Evolutionary conservation across 2,329 filamentous ascomycete species (phyloP), one percentile per base, ranked within the genome.

Genomic region (Alternaria gansuensis): DNA sequence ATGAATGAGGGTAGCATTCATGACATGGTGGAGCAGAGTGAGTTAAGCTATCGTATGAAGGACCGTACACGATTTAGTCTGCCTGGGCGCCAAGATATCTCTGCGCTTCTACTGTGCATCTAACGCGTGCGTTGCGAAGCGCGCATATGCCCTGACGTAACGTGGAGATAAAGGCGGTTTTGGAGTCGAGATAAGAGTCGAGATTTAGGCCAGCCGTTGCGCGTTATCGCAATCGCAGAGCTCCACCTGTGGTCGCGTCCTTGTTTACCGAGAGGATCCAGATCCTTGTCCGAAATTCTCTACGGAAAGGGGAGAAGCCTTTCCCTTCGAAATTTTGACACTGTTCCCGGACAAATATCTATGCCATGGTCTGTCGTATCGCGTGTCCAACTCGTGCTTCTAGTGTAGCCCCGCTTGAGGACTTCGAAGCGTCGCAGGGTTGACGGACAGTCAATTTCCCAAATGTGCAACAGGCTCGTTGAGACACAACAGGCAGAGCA

Each of bases 71-170:
- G 48, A 49, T 43, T 46, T 45, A 43, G 55, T 55, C 55, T 60
- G 36, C 28, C 68, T 72, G 51, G 69, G 68, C 66, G 67, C 67
- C 67, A 43, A 70, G 68, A 51, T 45, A 57, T 41, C 54, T 59
- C 52, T 24, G 44, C 59, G 49, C 31, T 41, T 57, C 24, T 60
- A 54, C 29, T 52, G 41, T 60, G 53, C 61, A 57, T 55, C 60
- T 59, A 51, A 51, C 55, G 57, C 54, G 43, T 51, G 54, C 59
- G 51, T 31, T 51, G 51, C 52, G 52, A 53, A 51, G 45, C 45
- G 11, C 29, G 45, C 13, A 31, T 51, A 43, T 33, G 37, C 34
- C 46, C 45, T 69, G 57, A 70, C 65, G 69, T 70, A 70, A 70
- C 23, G 37, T 29, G 11, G 11, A 69, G 68, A 72, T 69, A 69